Percentiles rank a stretch among this genome's conserved stretches.
phyloP scores from a whole-genome alignment of 495 filamentous ascomycete species.

The Penicillium angulare region DNA sequence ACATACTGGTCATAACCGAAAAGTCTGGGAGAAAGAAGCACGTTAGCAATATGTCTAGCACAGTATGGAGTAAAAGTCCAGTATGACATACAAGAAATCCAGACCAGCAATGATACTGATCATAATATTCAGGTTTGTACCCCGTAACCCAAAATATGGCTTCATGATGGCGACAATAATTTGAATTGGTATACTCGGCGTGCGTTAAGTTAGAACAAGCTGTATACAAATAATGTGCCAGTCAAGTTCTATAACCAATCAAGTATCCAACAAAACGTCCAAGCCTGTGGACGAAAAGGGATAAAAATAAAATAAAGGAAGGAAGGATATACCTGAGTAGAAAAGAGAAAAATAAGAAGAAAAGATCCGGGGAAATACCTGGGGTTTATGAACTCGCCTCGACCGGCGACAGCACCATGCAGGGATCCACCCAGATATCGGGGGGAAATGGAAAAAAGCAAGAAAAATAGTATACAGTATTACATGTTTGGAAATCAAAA shows the following conservation, averaged over 20 bases:
- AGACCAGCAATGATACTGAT: slow-evolving; percentile 66
- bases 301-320: no score
- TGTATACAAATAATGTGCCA: slow-evolving; percentile 14
- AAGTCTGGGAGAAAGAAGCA: slow-evolving; percentile 16
- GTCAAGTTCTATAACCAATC: not conserved
- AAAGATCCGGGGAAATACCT: slow-evolving; percentile 11
- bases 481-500: slow-evolving; percentile 2
- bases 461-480: not conserved
- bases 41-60: slow-evolving; percentile 1
- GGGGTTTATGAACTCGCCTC: slow-evolving; percentile 12
- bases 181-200: not conserved
- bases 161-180: slow-evolving; percentile 18
- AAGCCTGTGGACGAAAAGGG: slow-evolving; percentile 6
- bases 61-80: not conserved
- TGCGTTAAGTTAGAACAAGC: not conserved
- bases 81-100: slow-evolving; percentile 57
- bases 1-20: slow-evolving; percentile 40
- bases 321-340: not conserved
- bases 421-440: slow-evolving; percentile 5
- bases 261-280: slow-evolving; percentile 2
- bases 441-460: no score
- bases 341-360: not conserved
- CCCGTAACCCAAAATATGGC: slow-evolving; percentile 61
- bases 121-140: slow-evolving; percentile 61
- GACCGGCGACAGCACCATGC: not conserved